phyloP scores from a whole-genome alignment of 177 flowering plant genomes.

The Vitis hybrid region DNA sequence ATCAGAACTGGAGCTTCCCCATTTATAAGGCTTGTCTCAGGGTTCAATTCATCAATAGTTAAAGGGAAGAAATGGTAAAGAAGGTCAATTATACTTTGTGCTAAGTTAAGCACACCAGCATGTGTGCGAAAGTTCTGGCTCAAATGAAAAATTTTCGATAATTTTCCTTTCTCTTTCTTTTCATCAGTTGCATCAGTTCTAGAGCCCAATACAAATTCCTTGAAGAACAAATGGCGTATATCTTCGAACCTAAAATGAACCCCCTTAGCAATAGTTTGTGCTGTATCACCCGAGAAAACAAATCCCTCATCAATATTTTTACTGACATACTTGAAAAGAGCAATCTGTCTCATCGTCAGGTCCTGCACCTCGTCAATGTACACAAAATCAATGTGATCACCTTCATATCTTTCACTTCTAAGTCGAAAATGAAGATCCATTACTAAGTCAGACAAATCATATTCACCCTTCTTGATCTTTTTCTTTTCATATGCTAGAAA shows the following conservation, averaged over 20 bases:
- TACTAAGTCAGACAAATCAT: conserved; percentile 58
- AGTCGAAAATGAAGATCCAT: conserved; percentile 55
- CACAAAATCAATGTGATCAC: conserved; percentile 63
- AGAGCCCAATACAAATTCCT: conserved; percentile 43
- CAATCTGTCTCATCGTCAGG: conserved; percentile 75
- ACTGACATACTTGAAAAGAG: conserved; percentile 65
- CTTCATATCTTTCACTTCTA: conserved; percentile 29
- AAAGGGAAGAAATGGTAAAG: conserved; percentile 61
- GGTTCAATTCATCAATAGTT: conserved; percentile 47
- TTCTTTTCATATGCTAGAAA: conserved; percentile 60
- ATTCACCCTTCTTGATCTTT: conserved; percentile 43
- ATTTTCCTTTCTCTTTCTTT: conserved; percentile 36
- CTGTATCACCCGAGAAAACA: conserved; percentile 81
- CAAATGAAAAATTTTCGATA: conserved; percentile 52
- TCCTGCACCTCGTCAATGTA: conserved; percentile 91
- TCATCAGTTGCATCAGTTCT: conserved; percentile 6
- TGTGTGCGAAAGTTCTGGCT: conserved; percentile 58
- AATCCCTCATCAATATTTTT: conserved; percentile 52
- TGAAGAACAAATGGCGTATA: conserved; percentile 58
- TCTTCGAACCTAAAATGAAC: conserved; percentile 58
- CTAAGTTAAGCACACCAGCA: conserved; percentile 51
- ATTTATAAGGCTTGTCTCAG: conserved; percentile 54
- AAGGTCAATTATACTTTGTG: conserved; percentile 56
- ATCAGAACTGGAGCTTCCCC: conserved; percentile 74
- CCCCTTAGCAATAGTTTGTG: conserved; percentile 72